These are phyloP conservation scores for Fonsecaea erecta DNA, from an alignment of 2,329 filamentous ascomycete species.

Conservation along the genomic window DNA sequence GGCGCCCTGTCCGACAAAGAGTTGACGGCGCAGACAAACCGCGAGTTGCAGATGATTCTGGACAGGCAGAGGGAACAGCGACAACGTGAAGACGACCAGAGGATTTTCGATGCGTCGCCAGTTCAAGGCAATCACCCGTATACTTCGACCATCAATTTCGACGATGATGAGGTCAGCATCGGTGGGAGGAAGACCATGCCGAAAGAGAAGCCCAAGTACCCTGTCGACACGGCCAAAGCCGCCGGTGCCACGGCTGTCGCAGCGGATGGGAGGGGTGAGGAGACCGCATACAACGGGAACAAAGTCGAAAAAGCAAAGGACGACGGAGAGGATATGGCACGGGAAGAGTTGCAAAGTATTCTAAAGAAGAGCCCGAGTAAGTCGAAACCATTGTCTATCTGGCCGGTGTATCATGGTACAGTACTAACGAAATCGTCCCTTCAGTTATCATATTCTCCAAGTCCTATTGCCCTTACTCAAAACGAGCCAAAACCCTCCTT, in stretches of 20 bases:
- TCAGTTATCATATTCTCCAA: constrained; percentile 96
- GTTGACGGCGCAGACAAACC: constrained; percentile 35
- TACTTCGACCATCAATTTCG: constrained; percentile 9
- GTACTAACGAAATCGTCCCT: constrained; percentile 28
- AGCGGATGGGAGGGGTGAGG: constrained; percentile 10
- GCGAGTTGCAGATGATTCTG: constrained; percentile 34
- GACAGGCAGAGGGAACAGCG: constrained; percentile 24
- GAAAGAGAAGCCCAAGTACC: constrained; percentile 36
- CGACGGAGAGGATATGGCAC: constrained; percentile 64
- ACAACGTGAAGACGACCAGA: constrained; percentile 25
- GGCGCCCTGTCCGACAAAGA: constrained; percentile 35
- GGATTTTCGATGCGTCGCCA: constrained; percentile 15
- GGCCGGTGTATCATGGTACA: not conserved
- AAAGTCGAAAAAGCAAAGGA: constrained; percentile 42
- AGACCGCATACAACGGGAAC: constrained; percentile 16
- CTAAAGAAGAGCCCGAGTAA: constrained; percentile 85
- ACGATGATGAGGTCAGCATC: constrained; percentile 18
- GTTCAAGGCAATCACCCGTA: constrained; percentile 17
- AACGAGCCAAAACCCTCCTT: constrained; percentile 81
- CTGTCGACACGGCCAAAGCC: constrained; percentile 15
- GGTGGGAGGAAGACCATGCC: constrained; percentile 46
- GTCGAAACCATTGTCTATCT: constrained; percentile 39
- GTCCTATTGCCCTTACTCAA: constrained; percentile 85
- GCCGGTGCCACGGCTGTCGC: constrained; percentile 4
- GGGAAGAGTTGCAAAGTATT: constrained; percentile 75